Evolutionary conservation across 2,329 filamentous ascomycete genomes (phyloP).

Genomic region (Xylaria sp.): DNA sequence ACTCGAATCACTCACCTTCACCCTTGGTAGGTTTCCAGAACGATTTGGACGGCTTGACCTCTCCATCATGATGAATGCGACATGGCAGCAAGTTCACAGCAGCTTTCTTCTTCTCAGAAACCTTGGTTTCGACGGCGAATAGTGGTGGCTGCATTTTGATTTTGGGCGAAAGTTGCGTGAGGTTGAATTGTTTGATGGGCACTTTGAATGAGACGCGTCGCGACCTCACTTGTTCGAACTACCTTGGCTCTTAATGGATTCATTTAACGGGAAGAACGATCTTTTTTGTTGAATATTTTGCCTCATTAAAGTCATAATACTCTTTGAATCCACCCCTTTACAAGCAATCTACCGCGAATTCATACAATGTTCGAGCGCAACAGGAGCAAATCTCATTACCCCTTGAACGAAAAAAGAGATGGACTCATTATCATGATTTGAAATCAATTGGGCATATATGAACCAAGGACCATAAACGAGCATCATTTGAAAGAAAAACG

Average conservation of each 20-base stretch:
- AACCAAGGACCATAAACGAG: too few relatives aligned
- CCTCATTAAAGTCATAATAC: neutral
- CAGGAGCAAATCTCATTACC: neutral
- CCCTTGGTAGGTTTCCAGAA: slow-evolving; percentile 63
- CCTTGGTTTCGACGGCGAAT: slow-evolving; percentile 23
- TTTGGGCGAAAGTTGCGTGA: neutral
- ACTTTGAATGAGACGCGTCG: slow-evolving; percentile 7
- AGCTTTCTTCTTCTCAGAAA: slow-evolving; percentile 19
- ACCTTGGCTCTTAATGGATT: slow-evolving; percentile 7
- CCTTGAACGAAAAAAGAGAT: neutral
- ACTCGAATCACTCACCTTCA: slow-evolving; percentile 38
- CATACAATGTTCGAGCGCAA: neutral
- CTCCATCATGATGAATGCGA: slow-evolving; percentile 71
- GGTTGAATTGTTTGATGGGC: neutral
- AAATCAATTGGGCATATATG: neutral
- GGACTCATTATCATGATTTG: neutral
- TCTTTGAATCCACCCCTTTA: neutral
- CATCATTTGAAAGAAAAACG: neutral
- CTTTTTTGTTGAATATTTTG: neutral
- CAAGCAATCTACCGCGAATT: neutral
- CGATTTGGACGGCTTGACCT: slow-evolving; percentile 55
- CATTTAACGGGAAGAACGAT: neutral
- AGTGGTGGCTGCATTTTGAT: slow-evolving; percentile 29
- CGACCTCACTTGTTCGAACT: neutral
- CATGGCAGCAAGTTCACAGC: slow-evolving; percentile 66